Base-by-base conservation (phyloP, 805 yeast species). In the Ogataea trehalophila region DNA sequence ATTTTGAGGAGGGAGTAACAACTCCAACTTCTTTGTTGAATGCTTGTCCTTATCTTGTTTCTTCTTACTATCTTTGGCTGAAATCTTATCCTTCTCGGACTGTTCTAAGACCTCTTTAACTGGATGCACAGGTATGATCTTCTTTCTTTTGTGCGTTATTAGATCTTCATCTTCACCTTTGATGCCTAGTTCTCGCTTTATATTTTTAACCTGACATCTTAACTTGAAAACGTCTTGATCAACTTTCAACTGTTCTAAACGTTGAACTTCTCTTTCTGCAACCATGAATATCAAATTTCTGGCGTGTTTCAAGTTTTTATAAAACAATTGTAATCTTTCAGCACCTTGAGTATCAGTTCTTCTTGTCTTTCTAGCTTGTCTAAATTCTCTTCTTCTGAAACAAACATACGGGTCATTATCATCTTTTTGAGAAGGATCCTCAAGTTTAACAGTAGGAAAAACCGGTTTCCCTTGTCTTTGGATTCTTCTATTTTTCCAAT, bases 291-390 rank as follows among this genome's bases (percentile, higher is more conserved):
- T 74, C 40, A 94, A 70, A 43, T 78, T 81, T 53, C 83, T 76
- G 1, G 96, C 95, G 43, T 82, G 76, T 52, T 80, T 84, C 69
- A 94, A 73, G 50, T 94, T 96, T 50, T 76, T 76, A 52, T 85
- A 87, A 33, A 94, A 71, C 47, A 78, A 64, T 20, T 94, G 76
- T 43, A 94, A 72, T 54, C 91, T 80, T 65, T 91, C 97, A 14
- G 90, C 84, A 56, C 94, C 89, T 57, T 89, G 87, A 33, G 87
- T 79, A 69, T 94, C 99, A 0, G 97, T 87, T 54, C 98, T 80
- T 66, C 99, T 81, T 0, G 99, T 94, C 66, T 94, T 94, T 66
- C 99, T 85, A 31, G 95, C 94, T 62, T 87, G 97, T 55, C 99
- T 81, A 54, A 89, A 85, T 61, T 91, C 98, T 66, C 99, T 85